Evolutionary conservation across 2,329 filamentous ascomycete species (phyloP).

Genomic region (Aspergillus pseudoviridinutans): DNA sequence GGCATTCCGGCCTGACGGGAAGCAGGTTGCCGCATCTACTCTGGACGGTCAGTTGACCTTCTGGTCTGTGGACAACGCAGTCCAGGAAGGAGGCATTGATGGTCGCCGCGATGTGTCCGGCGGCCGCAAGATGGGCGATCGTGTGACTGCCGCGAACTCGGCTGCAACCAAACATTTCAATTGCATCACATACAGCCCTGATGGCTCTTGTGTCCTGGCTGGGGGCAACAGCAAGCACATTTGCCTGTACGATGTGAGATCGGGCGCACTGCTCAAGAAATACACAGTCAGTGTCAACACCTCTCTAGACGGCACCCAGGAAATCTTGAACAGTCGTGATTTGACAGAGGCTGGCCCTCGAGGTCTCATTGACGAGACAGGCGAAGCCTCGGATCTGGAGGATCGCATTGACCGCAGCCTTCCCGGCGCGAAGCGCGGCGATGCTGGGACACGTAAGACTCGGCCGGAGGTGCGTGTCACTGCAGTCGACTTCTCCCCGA

Average conservation of each 20-base stretch:
- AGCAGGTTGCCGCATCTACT: conserved; percentile 86
- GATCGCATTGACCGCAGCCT: conserved; percentile 74
- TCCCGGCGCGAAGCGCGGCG: conserved; percentile 82
- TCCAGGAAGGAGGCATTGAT: conserved; percentile 81
- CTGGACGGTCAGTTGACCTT: conserved; percentile 92
- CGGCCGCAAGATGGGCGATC: conserved; percentile 81
- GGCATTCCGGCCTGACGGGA: conserved; percentile 81
- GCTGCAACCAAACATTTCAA: conserved; percentile 87
- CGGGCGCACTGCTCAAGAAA: conserved; percentile 87
- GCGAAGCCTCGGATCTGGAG: conserved; percentile 84
- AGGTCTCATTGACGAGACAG: conserved; percentile 80
- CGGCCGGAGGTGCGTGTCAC: conserved; percentile 80
- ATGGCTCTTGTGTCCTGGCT: conserved; percentile 85
- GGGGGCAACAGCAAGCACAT: conserved; percentile 98
- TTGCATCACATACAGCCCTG: conserved; percentile 84
- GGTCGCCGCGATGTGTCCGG: conserved; percentile 89
- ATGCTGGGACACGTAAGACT: conserved; percentile 72
- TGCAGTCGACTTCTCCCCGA: conserved; percentile 80
- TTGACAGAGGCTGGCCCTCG: conserved; percentile 86
- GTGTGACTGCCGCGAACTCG: conserved; percentile 84
- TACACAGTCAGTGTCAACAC: conserved; percentile 94
- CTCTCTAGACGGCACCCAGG: conserved; percentile 92
- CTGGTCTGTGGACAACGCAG: conserved; percentile 85
- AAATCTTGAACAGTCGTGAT: conserved; percentile 89
- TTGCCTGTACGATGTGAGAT: conserved; percentile 91